These are phyloP conservation scores for Lumnitzera racemosa DNA, from an alignment of 345 rosid genomes.

Conservation along the genomic window DNA sequence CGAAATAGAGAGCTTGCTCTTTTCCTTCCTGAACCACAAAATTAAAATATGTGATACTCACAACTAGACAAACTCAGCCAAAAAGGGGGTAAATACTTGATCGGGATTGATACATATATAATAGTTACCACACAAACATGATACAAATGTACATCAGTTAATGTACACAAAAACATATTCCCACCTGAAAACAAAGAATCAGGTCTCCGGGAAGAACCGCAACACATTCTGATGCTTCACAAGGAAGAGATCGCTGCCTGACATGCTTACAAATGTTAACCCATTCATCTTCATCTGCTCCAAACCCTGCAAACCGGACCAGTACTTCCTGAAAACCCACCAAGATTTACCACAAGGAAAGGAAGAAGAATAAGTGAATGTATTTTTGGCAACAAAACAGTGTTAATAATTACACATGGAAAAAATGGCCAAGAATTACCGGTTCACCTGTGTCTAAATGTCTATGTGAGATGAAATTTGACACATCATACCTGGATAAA, in stretches of 20 bases:
- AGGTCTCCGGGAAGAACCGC: slow-evolving; percentile 99
- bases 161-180: slow-evolving; percentile 4
- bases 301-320: slow-evolving; percentile 93
- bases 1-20: slow-evolving; percentile 96
- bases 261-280: slow-evolving; percentile 65
- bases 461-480: slow-evolving; percentile 62
- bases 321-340: slow-evolving; percentile 71
- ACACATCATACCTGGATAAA: slow-evolving; percentile 77
- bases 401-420: not conserved
- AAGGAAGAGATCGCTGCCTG: slow-evolving; percentile 94
- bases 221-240: slow-evolving; percentile 98
- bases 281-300: slow-evolving; percentile 98
- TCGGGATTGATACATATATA: no score
- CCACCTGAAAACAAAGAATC: slow-evolving; percentile 95
- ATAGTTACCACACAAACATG: no score
- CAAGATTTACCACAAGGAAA: slow-evolving; percentile 8
- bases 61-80: no score
- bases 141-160: not conserved
- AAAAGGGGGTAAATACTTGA: no score
- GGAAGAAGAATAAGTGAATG: not conserved
- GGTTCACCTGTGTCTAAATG: slow-evolving; percentile 66
- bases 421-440: slow-evolving; percentile 28
- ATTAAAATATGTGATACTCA: not conserved
- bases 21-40: slow-evolving; percentile 74
- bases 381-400: not conserved